These are phyloP conservation scores for Nannochloris sp. DNA, from an alignment of 139 green algal genomes.

Conservation along the genomic window DNA sequence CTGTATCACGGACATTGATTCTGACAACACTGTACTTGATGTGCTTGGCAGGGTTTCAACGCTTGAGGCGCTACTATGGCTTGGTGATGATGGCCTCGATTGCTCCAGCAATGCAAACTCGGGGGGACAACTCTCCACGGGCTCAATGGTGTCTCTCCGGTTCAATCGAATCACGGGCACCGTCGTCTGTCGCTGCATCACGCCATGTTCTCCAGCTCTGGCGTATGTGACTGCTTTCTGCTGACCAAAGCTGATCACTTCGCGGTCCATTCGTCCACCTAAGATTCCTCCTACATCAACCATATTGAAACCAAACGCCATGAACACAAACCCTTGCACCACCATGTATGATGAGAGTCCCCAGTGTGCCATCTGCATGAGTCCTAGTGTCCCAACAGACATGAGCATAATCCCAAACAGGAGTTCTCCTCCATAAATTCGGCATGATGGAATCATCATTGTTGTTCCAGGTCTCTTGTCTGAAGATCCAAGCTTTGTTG, in stretches of 20 bases:
- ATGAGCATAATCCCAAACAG: conserved; percentile 56
- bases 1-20: not conserved
- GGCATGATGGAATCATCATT: conserved; percentile 28
- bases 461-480: conserved; percentile 38
- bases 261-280: conserved; percentile 35
- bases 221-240: conserved; percentile 5
- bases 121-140: too few relatives aligned
- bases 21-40: not conserved
- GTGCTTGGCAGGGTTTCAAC: not conserved
- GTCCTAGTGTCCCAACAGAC: conserved; percentile 42
- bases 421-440: conserved; percentile 54
- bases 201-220: not conserved
- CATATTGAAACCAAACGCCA: conserved; percentile 66
- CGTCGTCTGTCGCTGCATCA: not conserved
- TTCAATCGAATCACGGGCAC: conserved; percentile 6
- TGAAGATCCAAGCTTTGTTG: conserved; percentile 60
- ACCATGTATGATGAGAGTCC: conserved; percentile 61
- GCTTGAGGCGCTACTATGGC: not conserved
- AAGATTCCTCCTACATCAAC: conserved; percentile 55
- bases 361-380: conserved; percentile 42
- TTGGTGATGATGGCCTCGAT: not conserved
- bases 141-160: not conserved
- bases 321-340: conserved; percentile 64
- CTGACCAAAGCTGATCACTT: conserved; percentile 7
- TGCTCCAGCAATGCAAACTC: not conserved